These are phyloP conservation scores for Cyberlindnera misumaiensis DNA, from an alignment of 805 yeast species.

Conservation along the genomic window DNA sequence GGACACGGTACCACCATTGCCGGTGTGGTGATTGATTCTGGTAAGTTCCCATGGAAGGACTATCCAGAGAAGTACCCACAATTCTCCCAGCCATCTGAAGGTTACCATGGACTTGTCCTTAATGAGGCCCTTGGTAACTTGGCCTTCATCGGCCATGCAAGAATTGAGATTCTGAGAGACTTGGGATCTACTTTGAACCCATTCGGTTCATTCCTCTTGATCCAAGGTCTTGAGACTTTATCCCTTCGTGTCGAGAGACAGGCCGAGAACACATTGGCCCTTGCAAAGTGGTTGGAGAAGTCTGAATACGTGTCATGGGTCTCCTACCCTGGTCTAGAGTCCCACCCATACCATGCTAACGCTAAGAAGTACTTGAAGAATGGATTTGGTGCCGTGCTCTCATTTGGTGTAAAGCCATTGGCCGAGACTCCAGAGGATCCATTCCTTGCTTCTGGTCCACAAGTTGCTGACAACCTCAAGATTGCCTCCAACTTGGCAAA, in stretches of 20 bases:
- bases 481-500: slow-evolving; percentile 91
- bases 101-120: slow-evolving; percentile 84
- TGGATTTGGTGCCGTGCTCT: slow-evolving; percentile 83
- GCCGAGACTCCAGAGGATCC: slow-evolving; percentile 46
- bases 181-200: slow-evolving; percentile 88
- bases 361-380: slow-evolving; percentile 77
- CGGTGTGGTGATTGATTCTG: slow-evolving; percentile 85
- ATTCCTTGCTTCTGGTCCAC: slow-evolving; percentile 72
- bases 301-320: slow-evolving; percentile 81
- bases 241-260: slow-evolving; percentile 94
- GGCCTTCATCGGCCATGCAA: slow-evolving; percentile 73
- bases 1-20: slow-evolving; percentile 96
- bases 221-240: slow-evolving; percentile 92
- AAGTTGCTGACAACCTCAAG: slow-evolving; percentile 76
- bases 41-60: slow-evolving; percentile 86
- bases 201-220: slow-evolving; percentile 74
- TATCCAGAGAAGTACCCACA: slow-evolving; percentile 88
- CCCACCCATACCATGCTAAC: slow-evolving; percentile 68
- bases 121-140: slow-evolving; percentile 75
- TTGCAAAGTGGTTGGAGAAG: slow-evolving; percentile 70
- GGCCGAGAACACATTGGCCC: slow-evolving; percentile 68
- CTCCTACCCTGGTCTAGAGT: slow-evolving; percentile 82
- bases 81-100: slow-evolving; percentile 84
- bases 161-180: slow-evolving; percentile 85
- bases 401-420: slow-evolving; percentile 79